Percentiles rank a stretch among this genome's conserved stretches.
Conservation (phyloP, 1,284 basidiomycete species). For the Cryptococcus deneoformans region DNA sequence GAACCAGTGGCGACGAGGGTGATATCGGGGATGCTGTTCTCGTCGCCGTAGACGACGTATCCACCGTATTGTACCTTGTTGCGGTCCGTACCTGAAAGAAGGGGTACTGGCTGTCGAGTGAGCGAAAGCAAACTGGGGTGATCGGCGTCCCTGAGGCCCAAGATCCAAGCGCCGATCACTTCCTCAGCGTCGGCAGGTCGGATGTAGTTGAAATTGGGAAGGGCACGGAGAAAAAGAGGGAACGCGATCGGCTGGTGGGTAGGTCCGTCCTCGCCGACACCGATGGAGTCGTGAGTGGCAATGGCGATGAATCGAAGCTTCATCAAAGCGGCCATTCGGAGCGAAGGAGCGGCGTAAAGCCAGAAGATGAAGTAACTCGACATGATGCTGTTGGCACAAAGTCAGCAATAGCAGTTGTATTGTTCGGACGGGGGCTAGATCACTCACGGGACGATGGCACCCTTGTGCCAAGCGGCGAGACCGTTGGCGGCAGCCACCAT, state of each 20-base stretch:
- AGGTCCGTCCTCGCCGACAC: conserved; percentile 42
- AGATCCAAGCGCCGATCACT: conserved; percentile 32
- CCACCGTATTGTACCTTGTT: conserved; percentile 30
- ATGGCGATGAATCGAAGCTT: conserved; percentile 43
- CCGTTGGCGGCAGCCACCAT: conserved; percentile 42
- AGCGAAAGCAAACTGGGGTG: conserved; percentile 30
- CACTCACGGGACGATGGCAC: conserved; percentile 28
- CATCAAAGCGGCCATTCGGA: conserved; percentile 42
- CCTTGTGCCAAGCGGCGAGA: conserved; percentile 31
- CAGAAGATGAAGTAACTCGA: conserved; percentile 53
- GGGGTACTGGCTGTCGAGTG: conserved; percentile 36
- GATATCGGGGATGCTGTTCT: conserved; percentile 25
- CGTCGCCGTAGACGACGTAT: conserved; percentile 25
- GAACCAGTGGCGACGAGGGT: conserved; percentile 42
- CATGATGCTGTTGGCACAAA: conserved; percentile 59
- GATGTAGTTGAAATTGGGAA: conserved; percentile 41
- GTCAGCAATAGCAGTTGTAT: too few species aligned
- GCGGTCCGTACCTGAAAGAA: conserved; percentile 31
- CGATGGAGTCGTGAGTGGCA: conserved; percentile 43
- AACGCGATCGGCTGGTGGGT: conserved; percentile 28
- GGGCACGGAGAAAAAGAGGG: conserved; percentile 34
- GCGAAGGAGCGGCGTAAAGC: conserved; percentile 44
- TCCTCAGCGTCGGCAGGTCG: conserved; percentile 46
- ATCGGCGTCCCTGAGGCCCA: conserved; percentile 31
- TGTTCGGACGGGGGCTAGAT: too few species aligned